phyloP scores from a whole-genome alignment of 225 moss, liverwort and hornwort genomes.

The Thuidium tamariscinum region DNA sequence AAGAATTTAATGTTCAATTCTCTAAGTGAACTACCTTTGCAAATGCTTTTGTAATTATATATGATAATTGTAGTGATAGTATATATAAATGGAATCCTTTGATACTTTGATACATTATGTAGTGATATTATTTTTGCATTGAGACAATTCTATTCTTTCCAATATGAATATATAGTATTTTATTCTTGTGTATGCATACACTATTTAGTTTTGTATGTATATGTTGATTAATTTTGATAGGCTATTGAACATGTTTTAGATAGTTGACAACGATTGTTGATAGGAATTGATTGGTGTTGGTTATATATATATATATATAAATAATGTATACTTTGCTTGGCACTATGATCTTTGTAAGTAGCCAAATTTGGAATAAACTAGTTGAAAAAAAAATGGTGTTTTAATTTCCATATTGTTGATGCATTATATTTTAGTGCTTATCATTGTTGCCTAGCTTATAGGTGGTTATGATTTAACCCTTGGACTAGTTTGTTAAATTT shows the following conservation, averaged over 20 bases:
- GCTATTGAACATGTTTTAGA: not conserved
- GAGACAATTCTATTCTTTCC: accelerated
- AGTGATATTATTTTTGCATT: not conserved
- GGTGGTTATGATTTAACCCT: too few relatives aligned
- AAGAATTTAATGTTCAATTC: not conserved
- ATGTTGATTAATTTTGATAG: not conserved
- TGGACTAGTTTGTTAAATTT: too few relatives aligned
- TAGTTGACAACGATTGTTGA: not conserved
- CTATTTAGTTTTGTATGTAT: accelerated
- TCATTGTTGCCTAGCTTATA: too few relatives aligned
- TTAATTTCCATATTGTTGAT: not conserved
- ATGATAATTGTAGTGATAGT: not conserved
- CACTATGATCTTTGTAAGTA: not conserved
- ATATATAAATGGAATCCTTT: not conserved
- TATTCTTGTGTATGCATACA: not conserved
- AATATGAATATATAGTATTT: not conserved
- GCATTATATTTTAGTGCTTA: too few relatives aligned
- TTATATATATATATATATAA: too few relatives aligned
- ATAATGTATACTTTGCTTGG: not conserved
- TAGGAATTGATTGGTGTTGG: not conserved
- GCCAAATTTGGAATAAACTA: too few relatives aligned
- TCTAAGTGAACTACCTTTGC: not conserved
- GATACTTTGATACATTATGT: too few relatives aligned
- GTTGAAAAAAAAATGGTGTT: not conserved
- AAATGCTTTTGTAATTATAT: not conserved